Conservation (phyloP, 2,329 filamentous ascomycete species). For the Huntiella bhutanensis region DNA sequence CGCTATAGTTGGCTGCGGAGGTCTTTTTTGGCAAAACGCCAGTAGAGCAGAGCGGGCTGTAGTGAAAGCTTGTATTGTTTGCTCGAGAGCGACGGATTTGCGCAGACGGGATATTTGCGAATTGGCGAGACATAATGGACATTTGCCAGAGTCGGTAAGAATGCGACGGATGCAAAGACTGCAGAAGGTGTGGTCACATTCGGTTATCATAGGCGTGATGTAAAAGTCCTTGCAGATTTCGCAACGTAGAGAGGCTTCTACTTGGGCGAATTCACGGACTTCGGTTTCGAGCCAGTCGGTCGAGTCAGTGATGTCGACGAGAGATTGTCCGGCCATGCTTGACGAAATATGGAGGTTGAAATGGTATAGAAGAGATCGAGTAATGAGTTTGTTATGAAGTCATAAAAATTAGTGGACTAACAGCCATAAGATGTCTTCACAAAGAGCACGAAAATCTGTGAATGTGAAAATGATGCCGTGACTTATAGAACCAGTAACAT, state of each 20-base stretch:
- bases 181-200: constrained; percentile 91
- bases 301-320: constrained; percentile 45
- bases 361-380: neutral
- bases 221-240: constrained; percentile 98
- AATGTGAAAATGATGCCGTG: too few relatives aligned
- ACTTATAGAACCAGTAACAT: too few relatives aligned
- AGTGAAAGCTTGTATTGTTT: constrained; percentile 64
- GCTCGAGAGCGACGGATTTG: constrained; percentile 68
- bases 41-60: constrained; percentile 44
- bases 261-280: constrained; percentile 42
- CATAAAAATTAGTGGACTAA: neutral
- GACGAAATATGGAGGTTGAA: neutral
- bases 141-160: constrained; percentile 66
- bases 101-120: constrained; percentile 75
- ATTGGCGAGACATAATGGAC: constrained; percentile 58
- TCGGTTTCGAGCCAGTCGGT: constrained; percentile 67
- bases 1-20: constrained; percentile 32
- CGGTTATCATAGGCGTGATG: constrained; percentile 82
- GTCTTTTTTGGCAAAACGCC: constrained; percentile 46
- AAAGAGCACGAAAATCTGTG: too few relatives aligned
- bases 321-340: constrained; percentile 19
- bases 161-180: constrained; percentile 84
- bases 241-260: constrained; percentile 78
- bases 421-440: too few relatives aligned
- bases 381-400: neutral